Evolutionary conservation across 2,329 filamentous ascomycete species (phyloP), one percentile per base, ranked within the genome.

Genomic region (Botrytis hyacinthi): DNA sequence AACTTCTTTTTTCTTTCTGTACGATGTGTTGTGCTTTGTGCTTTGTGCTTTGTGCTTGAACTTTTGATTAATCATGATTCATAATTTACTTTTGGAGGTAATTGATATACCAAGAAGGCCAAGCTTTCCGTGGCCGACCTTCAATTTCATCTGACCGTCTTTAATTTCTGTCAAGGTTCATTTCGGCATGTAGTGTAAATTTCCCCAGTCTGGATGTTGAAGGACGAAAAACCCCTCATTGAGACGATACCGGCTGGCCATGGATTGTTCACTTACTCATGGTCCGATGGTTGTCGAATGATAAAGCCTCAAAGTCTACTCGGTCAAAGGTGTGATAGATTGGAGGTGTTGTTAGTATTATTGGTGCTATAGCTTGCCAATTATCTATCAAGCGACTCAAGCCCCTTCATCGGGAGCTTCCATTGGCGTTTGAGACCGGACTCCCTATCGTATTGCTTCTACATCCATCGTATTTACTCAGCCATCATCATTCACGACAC

Each of bases 41-140:
- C n/a, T n/a, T n/a, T n/a, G n/a, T 51, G 48, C 48, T 51, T 54
- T 18, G 51, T 54, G 46, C 20, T n/a, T 46, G 18, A 12, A 12
- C 14, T 67, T 32, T 16, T 29, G 51, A 44, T 67, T 51, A 51
- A n/a, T 67, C 63, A 67, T 32, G 65, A 67, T 67, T 67, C 65
- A 42, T 18, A 26, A 67, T 51, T 37, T 18, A 67, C 46, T 67
- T 51, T 51, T 37, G 5, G 29, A 48, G 29, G 29, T 18, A 63
- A 63, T 63, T 62, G 57, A 42, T 22, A 32, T 44, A 18, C 69
- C 69, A 71, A 71, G 69, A 48, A 8, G 42, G 69, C 69, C 69
- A 71, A 71, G 69, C 68, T 62, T 70, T 54, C 40, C 9, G 22
- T 71, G 42, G n/a, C 12, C 54, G 57, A 63, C 57, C 40, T 54